These are phyloP conservation scores for Pestalotiopsis sp. DNA, from an alignment of 2,329 filamentous ascomycete genomes.

Conservation along the genomic window DNA sequence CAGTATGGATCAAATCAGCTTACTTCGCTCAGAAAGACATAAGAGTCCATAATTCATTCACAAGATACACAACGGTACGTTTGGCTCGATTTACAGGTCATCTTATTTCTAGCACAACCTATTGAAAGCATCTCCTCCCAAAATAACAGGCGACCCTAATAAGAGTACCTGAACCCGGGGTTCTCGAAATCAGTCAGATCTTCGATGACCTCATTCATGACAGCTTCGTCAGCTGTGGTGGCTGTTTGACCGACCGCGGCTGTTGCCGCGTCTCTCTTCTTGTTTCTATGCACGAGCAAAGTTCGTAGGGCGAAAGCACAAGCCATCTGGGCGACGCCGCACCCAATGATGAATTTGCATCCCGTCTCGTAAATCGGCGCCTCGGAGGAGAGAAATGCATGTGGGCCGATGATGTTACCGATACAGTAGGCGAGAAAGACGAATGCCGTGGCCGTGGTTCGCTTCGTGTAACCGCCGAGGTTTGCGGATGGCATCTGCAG, in stretches of 20 bases:
- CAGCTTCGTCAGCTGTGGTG: not conserved
- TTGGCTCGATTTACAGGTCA: too few species aligned
- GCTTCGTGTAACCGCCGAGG: conserved; percentile 48
- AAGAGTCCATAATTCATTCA: too few species aligned
- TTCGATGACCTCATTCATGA: not conserved
- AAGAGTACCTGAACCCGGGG: not conserved
- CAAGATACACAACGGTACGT: too few species aligned
- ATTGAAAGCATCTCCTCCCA: not conserved
- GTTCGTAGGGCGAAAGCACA: conserved; percentile 34
- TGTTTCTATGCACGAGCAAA: conserved; percentile 37
- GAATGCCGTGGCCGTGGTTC: conserved; percentile 43
- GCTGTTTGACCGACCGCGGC: not conserved
- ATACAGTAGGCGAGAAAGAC: conserved; percentile 48
- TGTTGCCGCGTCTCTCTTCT: conserved; percentile 33
- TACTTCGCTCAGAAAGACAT: too few species aligned
- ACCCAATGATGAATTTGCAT: conserved; percentile 49
- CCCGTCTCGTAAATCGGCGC: conserved; percentile 51
- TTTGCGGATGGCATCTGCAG: conserved; percentile 52
- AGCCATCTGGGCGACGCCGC: conserved; percentile 40
- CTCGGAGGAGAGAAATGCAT: conserved; percentile 44
- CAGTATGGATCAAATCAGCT: too few species aligned
- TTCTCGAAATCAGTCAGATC: conserved; percentile 6
- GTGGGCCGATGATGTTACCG: conserved; percentile 46
- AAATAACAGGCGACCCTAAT: not conserved
- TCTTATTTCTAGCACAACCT: not conserved